A percentile compares a stretch with the other conserved stretches of the same genome.
Evolutionary conservation across 345 rosid genomes (phyloP).

Genomic region (Rubroshorea leprosula): DNA sequence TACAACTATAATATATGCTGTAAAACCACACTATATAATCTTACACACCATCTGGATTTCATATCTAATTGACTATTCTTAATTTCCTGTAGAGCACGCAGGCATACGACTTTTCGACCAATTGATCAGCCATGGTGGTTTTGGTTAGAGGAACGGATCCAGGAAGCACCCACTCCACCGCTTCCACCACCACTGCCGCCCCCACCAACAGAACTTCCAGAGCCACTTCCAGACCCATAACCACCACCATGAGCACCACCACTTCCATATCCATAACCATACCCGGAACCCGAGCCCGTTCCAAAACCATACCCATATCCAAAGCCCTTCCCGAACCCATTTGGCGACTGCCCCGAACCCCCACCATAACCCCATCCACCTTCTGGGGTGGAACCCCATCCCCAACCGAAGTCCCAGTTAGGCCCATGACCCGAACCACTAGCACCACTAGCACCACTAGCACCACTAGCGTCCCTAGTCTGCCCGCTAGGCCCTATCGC

Average conservation of each 20-base stretch:
- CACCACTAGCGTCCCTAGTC: slow-evolving; percentile 49
- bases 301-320: slow-evolving; percentile 77
- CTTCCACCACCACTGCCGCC: slow-evolving; percentile 32
- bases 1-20: too few species aligned
- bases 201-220: slow-evolving; percentile 41
- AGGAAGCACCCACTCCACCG: slow-evolving; percentile 20
- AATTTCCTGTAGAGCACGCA: too few species aligned
- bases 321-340: slow-evolving; percentile 65
- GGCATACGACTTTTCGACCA: not conserved
- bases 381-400: slow-evolving; percentile 76
- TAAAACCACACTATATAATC: too few species aligned
- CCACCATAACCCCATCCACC: slow-evolving; percentile 85
- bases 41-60: too few species aligned
- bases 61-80: too few species aligned
- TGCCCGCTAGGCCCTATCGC: slow-evolving; percentile 20
- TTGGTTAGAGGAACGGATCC: not conserved
- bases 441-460: slow-evolving; percentile 52
- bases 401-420: slow-evolving; percentile 77
- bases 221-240: slow-evolving; percentile 59
- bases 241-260: slow-evolving; percentile 79
- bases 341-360: slow-evolving; percentile 67
- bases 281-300: slow-evolving; percentile 64
- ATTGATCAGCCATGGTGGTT: slow-evolving; percentile 25
- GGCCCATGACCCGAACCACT: slow-evolving; percentile 71
- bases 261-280: slow-evolving; percentile 69